Evolutionary conservation across 2,329 filamentous ascomycete genomes (phyloP).

Genomic region (Claviceps sp.): DNA sequence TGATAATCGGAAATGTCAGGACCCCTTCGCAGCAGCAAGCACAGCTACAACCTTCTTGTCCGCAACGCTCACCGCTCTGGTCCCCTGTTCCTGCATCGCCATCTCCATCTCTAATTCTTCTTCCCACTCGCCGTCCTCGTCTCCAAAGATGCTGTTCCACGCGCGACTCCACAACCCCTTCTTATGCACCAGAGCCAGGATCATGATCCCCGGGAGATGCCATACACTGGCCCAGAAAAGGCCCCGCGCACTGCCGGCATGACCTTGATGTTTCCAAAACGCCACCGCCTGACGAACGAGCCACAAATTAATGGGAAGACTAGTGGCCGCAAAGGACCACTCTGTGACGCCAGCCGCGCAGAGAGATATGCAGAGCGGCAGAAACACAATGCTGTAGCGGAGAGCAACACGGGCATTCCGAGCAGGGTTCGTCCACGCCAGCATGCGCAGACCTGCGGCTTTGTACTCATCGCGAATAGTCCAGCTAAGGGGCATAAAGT

Average conservation of each 20-base stretch:
- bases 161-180: slow-evolving; percentile 79
- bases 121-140: slow-evolving; percentile 40
- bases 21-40: background rate
- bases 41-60: background rate
- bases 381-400: slow-evolving; percentile 72
- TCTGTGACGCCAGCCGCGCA: slow-evolving; percentile 74
- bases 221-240: slow-evolving; percentile 97
- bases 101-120: slow-evolving; percentile 35
- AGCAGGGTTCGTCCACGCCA: slow-evolving; percentile 76
- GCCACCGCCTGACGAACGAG: slow-evolving; percentile 63
- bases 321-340: slow-evolving; percentile 71
- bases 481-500: slow-evolving; percentile 93
- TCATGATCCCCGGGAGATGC: slow-evolving; percentile 83
- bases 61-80: background rate
- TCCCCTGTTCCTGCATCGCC: slow-evolving; percentile 4
- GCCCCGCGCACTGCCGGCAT: slow-evolving; percentile 65
- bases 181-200: slow-evolving; percentile 84
- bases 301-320: slow-evolving; percentile 74
- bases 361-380: slow-evolving; percentile 72
- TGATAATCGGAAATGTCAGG: background rate
- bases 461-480: slow-evolving; percentile 82
- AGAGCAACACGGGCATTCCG: slow-evolving; percentile 79
- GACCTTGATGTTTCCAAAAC: slow-evolving; percentile 70
- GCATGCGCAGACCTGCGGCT: slow-evolving; percentile 53
- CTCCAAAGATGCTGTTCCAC: slow-evolving; percentile 55